These are phyloP conservation scores for Ceratobasidium theobromae DNA, from an alignment of 1,284 basidiomycete genomes.

Conservation along the genomic window DNA sequence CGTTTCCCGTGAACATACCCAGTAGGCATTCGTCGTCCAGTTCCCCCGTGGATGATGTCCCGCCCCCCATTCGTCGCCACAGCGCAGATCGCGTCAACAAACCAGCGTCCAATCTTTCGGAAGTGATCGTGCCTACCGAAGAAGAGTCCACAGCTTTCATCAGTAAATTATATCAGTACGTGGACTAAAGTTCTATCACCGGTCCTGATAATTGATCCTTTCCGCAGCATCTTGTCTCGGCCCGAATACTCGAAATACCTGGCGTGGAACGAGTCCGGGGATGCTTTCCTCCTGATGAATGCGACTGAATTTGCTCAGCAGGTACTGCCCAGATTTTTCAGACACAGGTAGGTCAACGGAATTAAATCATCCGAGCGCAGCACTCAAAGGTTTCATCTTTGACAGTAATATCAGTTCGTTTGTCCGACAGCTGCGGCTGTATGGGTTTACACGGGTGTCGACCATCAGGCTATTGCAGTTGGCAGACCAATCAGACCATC, in stretches of 20 bases:
- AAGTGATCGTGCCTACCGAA: constrained; percentile 27
- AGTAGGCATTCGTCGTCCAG: constrained; percentile 26
- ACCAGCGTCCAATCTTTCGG: constrained; percentile 12
- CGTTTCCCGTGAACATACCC: constrained; percentile 28
- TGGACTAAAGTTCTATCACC: constrained; percentile 1
- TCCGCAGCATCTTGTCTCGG: constrained; percentile 29
- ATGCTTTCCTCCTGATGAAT: constrained; percentile 37
- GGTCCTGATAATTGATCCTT: constrained; percentile 4
- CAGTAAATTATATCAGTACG: constrained; percentile 34
- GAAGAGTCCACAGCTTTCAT: constrained; percentile 34
- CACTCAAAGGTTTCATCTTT: not conserved
- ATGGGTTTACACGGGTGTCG: constrained; percentile 36
- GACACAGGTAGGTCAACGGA: constrained; percentile 34
- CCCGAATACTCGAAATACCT: constrained; percentile 35
- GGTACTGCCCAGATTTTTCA: constrained; percentile 38
- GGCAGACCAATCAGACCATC: constrained; percentile 32
- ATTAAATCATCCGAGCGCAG: constrained; percentile 18
- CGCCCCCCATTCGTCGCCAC: constrained; percentile 20
- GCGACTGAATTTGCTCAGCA: constrained; percentile 35
- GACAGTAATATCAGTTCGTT: constrained; percentile 36
- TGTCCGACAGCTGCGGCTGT: constrained; percentile 36
- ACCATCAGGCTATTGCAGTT: constrained; percentile 36
- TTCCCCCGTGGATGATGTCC: constrained; percentile 28
- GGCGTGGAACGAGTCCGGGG: constrained; percentile 35
- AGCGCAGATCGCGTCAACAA: constrained; percentile 17